These are phyloP conservation scores for Lyophyllum decastes DNA, from an alignment of 768 basidiomycete species.

Conservation along the genomic window DNA sequence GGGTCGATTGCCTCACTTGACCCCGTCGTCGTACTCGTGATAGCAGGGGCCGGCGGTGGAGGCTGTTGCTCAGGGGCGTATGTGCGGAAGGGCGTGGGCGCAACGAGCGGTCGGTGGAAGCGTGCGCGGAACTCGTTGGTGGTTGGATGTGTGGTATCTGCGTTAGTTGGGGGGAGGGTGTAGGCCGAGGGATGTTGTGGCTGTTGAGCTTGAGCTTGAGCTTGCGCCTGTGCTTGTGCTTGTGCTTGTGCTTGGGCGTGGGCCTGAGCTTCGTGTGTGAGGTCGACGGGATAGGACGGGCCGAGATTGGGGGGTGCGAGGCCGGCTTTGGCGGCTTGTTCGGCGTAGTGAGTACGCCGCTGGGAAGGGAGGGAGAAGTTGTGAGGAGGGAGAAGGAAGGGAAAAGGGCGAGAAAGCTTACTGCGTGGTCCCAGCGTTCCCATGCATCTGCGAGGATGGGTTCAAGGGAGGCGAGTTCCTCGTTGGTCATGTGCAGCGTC, in stretches of 20 bases:
- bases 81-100: conserved; percentile 58
- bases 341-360: conserved; percentile 45
- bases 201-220: conserved; percentile 9
- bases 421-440: conserved; percentile 85
- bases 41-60: conserved; percentile 8
- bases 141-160: conserved; percentile 23
- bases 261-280: conserved; percentile 19
- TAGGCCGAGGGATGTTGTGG: conserved; percentile 10
- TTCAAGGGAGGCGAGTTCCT: conserved; percentile 77
- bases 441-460: conserved; percentile 83
- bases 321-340: conserved; percentile 36
- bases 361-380: conserved; percentile 14
- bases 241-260: conserved; percentile 14
- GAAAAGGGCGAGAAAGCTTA: conserved; percentile 32
- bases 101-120: conserved; percentile 61
- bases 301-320: conserved; percentile 29
- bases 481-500: conserved; percentile 72
- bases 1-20: conserved; percentile 35
- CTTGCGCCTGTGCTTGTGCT: conserved; percentile 13
- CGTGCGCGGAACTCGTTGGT: conserved; percentile 64
- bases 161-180: conserved; percentile 21
- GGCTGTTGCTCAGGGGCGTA: conserved; percentile 14
- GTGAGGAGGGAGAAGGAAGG: neutral
- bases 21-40: conserved; percentile 1
- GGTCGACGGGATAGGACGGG: conserved; percentile 26